A percentile compares a stretch with the other conserved stretches of the same genome.
Evolutionary conservation across 257 asterid species (phyloP).

Genomic region (Scutellaria galericulata): DNA sequence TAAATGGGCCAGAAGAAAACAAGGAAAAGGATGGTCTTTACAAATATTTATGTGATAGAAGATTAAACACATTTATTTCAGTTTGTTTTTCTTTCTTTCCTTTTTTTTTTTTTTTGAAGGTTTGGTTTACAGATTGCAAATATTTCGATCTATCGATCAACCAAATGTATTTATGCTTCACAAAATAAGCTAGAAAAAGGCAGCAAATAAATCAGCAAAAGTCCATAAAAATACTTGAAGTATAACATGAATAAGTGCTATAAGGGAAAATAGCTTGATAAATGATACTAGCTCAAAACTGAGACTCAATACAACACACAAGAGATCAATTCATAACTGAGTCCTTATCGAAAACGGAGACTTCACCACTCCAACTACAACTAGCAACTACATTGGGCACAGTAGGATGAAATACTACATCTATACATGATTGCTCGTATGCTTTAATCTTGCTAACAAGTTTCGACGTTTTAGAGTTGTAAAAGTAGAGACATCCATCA

Average conservation of each 20-base stretch:
- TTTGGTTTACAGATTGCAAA: no score
- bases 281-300: not conserved
- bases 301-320: constrained; percentile 1
- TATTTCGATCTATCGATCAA: no score
- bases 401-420: constrained; percentile 76
- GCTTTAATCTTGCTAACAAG: constrained; percentile 67
- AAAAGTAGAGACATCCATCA: constrained; percentile 78
- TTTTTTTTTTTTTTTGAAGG: no score
- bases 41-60: no score
- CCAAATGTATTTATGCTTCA: no score
- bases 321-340: not conserved
- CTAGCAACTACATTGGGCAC: constrained; percentile 70
- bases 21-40: no score
- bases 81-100: no score
- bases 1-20: no score
- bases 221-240: not conserved
- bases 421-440: constrained; percentile 67
- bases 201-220: not conserved
- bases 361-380: constrained; percentile 84
- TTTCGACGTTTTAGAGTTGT: constrained; percentile 61
- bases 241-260: not conserved
- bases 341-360: constrained; percentile 47
- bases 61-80: no score
- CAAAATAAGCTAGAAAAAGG: not conserved
- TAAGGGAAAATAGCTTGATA: not conserved